Base-by-base conservation (phyloP, 2,329 filamentous ascomycete species). In the Nemania serpens region DNA sequence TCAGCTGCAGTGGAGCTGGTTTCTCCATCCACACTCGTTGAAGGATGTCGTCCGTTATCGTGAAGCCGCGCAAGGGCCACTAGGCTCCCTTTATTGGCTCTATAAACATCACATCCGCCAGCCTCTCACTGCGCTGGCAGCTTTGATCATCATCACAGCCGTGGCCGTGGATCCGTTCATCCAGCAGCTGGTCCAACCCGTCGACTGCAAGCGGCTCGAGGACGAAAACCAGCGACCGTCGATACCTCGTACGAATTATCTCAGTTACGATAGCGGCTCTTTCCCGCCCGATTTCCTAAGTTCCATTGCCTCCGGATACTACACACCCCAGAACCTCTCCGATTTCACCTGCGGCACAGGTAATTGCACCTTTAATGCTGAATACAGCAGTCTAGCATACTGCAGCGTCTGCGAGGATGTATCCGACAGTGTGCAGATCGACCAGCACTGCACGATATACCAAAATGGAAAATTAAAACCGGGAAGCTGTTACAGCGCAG, bases 1-100 rank as follows among this genome's bases (percentile, higher is more conserved):
- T 6, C 59, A 64, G 37, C 62, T 64, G 17, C 58, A 62, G 18
- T 62, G 58, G 59, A 41, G 43, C 13, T 62, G 59, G 62, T 59
- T 64, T 39, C 48, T 55, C 18, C 41, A 42, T 18, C 22, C 42
- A 20, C 43, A 22, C 3, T 42, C 54, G 18, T 41, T 61, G 10
- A 37, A 47, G 12, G 61, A 57, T 9, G 34, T 63, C 7, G 39
- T 46, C 13, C 43, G 58, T 5, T 58, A 61, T 33, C 50, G 42
- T 42, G 53, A 52, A 4, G 61, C 58, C 36, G 53, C 43, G 2
- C 18, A 43, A 9, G 61, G 61, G 17, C 52, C 58, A 2, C 22
- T 48, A 34, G 53, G 61, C 3, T 57, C 61, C n/a, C 12, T 56
- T 50, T 33, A 36, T 15, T 56, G 46, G 54, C 54, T 56, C 36